phyloP scores from a whole-genome alignment of 1,284 basidiomycete genomes.

The Stereum hirsutum region DNA sequence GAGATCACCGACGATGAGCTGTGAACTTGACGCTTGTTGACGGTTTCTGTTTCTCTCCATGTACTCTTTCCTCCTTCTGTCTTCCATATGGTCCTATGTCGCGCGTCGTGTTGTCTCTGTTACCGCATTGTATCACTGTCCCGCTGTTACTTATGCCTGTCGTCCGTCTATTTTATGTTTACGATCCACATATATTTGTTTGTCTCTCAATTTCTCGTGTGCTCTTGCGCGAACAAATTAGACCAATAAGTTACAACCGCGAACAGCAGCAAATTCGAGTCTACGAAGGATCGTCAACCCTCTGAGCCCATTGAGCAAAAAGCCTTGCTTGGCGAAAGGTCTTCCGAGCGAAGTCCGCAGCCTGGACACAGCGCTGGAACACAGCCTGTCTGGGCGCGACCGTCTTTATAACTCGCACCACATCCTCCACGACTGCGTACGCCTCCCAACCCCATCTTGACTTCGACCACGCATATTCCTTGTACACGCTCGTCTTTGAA shows the following conservation, averaged over 20 bases:
- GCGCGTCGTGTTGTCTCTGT: not conserved
- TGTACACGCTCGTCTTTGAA: slow-evolving; percentile 3
- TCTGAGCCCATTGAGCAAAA: too few species aligned
- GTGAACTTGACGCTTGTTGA: slow-evolving; percentile 19
- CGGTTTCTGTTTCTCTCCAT: slow-evolving; percentile 1
- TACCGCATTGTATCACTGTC: not conserved
- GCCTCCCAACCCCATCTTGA: not conserved
- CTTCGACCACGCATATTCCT: not conserved
- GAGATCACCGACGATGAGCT: slow-evolving; percentile 66
- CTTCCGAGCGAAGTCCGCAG: too few species aligned
- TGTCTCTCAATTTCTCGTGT: not conserved
- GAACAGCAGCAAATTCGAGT: too few species aligned
- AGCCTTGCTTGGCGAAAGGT: too few species aligned
- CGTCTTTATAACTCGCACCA: too few species aligned
- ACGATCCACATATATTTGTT: not conserved
- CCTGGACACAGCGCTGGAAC: too few species aligned
- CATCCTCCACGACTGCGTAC: too few species aligned
- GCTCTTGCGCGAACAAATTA: too few species aligned
- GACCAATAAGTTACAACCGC: too few species aligned
- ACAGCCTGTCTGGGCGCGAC: too few species aligned
- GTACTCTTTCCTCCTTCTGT: slow-evolving; percentile 1
- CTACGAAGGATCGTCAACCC: too few species aligned
- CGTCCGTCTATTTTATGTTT: too few species aligned
- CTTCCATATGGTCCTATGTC: not conserved
- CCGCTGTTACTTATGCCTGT: not conserved